A percentile compares a stretch with the other conserved stretches of the same genome.
phyloP scores from a whole-genome alignment of 78 protist genomes.

The Isochrysis galbana region DNA sequence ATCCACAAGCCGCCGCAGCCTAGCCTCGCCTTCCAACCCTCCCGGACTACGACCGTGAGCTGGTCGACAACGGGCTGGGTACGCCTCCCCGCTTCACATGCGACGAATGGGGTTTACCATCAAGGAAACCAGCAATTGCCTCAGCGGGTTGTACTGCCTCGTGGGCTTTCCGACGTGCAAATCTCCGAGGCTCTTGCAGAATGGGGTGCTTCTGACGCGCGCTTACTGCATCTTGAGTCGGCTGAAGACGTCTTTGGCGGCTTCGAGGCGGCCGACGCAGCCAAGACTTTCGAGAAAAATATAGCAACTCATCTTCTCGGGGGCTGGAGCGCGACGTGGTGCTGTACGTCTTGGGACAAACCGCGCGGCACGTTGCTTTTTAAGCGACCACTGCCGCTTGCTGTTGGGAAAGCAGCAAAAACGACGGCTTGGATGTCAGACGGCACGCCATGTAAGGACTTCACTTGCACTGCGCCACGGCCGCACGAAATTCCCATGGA shows the following conservation, averaged over 20 bases:
- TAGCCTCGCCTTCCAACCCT: background rate
- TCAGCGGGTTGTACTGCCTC: background rate
- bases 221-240: background rate
- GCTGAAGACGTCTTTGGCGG: conserved; percentile 11
- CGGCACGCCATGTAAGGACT: no score
- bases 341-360: no score
- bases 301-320: background rate
- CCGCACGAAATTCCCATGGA: no score
- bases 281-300: background rate
- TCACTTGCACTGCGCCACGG: no score
- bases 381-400: no score
- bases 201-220: background rate
- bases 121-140: background rate
- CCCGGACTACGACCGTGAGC: background rate
- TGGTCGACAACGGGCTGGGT: background rate
- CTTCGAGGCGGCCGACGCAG: background rate
- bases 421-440: no score
- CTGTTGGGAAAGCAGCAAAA: no score
- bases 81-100: background rate
- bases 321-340: conserved; percentile 14
- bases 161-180: background rate
- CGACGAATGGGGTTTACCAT: background rate
- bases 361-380: no score
- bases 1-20: background rate
- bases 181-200: background rate